Base-by-base conservation (phyloP, 1,284 basidiomycete species). In the Lentinus polychrous region DNA sequence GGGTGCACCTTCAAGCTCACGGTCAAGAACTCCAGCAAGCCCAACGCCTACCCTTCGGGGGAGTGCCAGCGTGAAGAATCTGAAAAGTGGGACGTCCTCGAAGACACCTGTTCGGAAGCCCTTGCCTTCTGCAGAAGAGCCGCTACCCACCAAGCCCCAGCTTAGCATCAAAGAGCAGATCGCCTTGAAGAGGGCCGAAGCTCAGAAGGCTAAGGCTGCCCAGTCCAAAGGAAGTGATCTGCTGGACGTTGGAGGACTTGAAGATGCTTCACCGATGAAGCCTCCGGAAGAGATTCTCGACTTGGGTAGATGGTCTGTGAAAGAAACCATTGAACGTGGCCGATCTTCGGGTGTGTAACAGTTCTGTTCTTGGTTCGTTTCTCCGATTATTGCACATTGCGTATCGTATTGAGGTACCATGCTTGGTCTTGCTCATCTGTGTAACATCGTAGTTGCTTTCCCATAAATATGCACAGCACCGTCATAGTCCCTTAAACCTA, bases 241-340 rank as follows among this genome's bases (percentile, higher is more conserved):
- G 20, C 59, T 56, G 4, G 55, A 45, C 23, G 61, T 72, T 8
- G 66, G 63, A 20, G 63, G 64, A 45, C 53, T 79, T 32, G 76
- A 78, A 54, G 75, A 80, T 52, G 72, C 71, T 22, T 57, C 71
- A 14, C 74, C 77, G 0, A 55, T 62, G 10, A 57, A 63, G 2
- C 60, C 66, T 34, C 68, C 68, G 23, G 79, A 79, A 8, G 77
- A 81, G 20, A 73, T 61, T 38, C 56, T 80, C 49, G 72, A 81
- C 22, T 66, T 88, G 3, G 84, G 87, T 27, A 68, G 86, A 47
- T 76, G 76, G 66, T 75, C 83, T n/a, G 65, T 87, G 45, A 76
- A 78, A 49, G 84, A 90, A 58, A 76, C 81, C 0, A 87, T 91
- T 36, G 85, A 89, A 54, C 80, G 82, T 42, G 86, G 80, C 11